Evolutionary conservation across 768 basidiomycete genomes (phyloP).

Genomic region (Termitomyces bulborhizus): DNA sequence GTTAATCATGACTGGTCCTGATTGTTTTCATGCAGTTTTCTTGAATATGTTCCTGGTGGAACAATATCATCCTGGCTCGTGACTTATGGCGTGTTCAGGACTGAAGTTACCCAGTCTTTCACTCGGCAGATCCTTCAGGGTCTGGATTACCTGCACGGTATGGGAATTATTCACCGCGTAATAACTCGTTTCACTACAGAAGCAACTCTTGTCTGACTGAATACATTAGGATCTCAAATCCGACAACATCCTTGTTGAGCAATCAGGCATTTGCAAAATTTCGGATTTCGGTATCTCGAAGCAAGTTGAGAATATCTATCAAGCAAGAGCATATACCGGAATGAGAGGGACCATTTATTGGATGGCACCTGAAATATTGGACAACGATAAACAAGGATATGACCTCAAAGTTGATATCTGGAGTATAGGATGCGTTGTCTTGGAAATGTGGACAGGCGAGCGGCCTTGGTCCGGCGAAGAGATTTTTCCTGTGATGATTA

Average conservation of each 20-base stretch:
- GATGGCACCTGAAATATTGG: slow-evolving; percentile 91
- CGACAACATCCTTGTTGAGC: slow-evolving; percentile 91
- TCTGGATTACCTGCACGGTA: slow-evolving; percentile 80
- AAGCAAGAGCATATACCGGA: slow-evolving; percentile 57
- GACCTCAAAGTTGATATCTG: slow-evolving; percentile 95
- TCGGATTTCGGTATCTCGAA: slow-evolving; percentile 98
- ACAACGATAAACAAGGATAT: slow-evolving; percentile 69
- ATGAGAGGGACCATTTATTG: slow-evolving; percentile 93
- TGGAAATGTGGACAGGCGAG: slow-evolving; percentile 95
- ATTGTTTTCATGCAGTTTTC: slow-evolving; percentile 49
- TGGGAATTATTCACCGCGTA: slow-evolving; percentile 83
- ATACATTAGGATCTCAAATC: slow-evolving; percentile 75
- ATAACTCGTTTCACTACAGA: neutral
- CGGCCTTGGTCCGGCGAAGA: slow-evolving; percentile 82
- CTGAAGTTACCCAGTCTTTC: slow-evolving; percentile 82
- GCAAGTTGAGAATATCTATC: slow-evolving; percentile 61
- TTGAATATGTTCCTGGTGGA: slow-evolving; percentile 96
- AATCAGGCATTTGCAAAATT: slow-evolving; percentile 84
- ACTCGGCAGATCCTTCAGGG: slow-evolving; percentile 82
- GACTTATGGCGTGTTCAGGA: slow-evolving; percentile 76
- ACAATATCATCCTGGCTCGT: slow-evolving; percentile 75
- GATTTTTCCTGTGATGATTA: slow-evolving; percentile 69
- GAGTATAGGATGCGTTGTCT: slow-evolving; percentile 88
- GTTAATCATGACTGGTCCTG: neutral
- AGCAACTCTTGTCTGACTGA: slow-evolving; percentile 2